phyloP scores from a whole-genome alignment of 306 rosid genomes.

The Betula pendula region DNA sequence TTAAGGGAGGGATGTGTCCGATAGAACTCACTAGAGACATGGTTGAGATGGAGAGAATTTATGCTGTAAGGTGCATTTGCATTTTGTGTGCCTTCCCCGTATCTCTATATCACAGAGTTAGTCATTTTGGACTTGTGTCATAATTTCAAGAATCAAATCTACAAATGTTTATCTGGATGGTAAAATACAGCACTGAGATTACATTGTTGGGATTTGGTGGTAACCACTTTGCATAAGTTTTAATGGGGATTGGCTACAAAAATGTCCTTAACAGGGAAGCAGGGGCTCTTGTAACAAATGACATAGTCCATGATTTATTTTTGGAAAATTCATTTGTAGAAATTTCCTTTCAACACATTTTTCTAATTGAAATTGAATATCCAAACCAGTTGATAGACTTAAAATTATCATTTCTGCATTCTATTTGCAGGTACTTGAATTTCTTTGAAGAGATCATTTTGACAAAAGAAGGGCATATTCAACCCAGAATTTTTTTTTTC shows the following conservation, averaged over 20 bases:
- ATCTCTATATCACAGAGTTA: background rate
- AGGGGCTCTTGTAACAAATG: background rate
- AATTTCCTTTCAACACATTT: background rate
- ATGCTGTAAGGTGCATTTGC: background rate
- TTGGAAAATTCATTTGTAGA: background rate
- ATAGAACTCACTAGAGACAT: background rate
- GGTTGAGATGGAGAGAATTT: background rate
- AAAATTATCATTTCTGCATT: background rate
- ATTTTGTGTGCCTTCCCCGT: background rate
- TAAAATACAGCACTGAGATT: background rate
- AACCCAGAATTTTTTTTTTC: background rate
- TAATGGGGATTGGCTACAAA: background rate
- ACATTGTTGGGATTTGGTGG: background rate
- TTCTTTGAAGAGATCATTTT: background rate
- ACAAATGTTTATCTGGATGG: background rate
- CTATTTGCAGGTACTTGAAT: background rate
- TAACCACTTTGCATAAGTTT: background rate
- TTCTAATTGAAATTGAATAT: background rate
- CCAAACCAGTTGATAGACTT: background rate
- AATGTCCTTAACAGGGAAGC: background rate
- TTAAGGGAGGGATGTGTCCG: background rate
- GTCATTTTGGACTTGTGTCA: background rate
- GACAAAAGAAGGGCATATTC: background rate
- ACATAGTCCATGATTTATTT: background rate
- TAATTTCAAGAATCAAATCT: background rate